Base-by-base conservation (phyloP, 805 yeast genomes). In the Hyphopichia homilentoma region DNA sequence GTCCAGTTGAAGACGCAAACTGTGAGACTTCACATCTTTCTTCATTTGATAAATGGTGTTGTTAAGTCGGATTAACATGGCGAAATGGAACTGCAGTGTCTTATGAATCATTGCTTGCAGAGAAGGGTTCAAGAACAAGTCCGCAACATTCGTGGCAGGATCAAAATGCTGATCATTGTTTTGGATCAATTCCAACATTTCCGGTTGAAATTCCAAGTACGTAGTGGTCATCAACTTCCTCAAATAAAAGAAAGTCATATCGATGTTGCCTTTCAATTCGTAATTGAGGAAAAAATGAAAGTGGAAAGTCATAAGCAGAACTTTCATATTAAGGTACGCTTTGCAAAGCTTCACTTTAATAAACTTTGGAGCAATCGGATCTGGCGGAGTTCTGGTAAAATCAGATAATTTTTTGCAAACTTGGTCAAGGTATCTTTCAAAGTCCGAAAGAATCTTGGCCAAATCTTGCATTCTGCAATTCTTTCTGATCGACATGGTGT, bases 111-210 rank as follows among this genome's bases (percentile, higher is more conserved):
- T 30, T 2, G 41, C 27, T 22, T 57, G 50, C 4, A 61, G 21
- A 4, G 51, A 26, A 14, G 79, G 77, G 34, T 64, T 72, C 20
- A 75, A 30, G 7, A 65, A 45, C 29, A 61, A 52, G 27, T 62
- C 72, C 2, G 68, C 60, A 12, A 18, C 14, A 11, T 21, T 27
- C 21, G 30, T 12, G 0, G 69, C 66, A 2, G 48, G 43, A 2
- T 70, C 76, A 45, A 74, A 72, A 42, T 64, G 61, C 1, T 41
- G 25, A 2, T 47, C 39, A 35, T 60, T 52, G 31, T 60, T 56
- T 21, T 41, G 43, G 15, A 65, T 45, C 18, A 70, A 35, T 16
- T 58, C 54, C 35, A 50, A 37, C 22, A 56, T 50, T 4, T 55
- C 46, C 11, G 67, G 62, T 3, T 57, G 25, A 11, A 68, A 43